Conservation (phyloP, 2,329 filamentous ascomycete genomes). For the Colletotrichum chrysophilum region DNA sequence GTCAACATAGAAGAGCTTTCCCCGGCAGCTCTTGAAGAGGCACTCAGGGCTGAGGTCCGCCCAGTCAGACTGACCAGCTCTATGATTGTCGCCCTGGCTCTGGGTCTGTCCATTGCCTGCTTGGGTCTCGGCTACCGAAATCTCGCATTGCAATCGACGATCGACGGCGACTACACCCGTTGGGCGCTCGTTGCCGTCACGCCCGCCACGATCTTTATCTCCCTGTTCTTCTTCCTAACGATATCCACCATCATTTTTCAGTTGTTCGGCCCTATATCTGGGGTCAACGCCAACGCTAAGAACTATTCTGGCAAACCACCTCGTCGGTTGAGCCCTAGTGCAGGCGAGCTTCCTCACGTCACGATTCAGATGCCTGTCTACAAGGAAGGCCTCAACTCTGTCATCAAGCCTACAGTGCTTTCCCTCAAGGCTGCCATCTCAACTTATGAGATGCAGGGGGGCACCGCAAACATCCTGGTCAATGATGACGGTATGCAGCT, state of each 20-base stretch:
- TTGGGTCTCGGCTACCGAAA: slow-evolving; percentile 53
- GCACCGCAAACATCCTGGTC: slow-evolving; percentile 70
- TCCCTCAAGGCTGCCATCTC: slow-evolving; percentile 55
- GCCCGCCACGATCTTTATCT: too few relatives aligned
- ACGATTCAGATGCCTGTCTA: slow-evolving; percentile 53
- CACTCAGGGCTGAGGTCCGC: slow-evolving; percentile 43
- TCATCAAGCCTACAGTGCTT: slow-evolving; percentile 54
- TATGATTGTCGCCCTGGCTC: slow-evolving; percentile 55
- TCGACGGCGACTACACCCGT: too few relatives aligned
- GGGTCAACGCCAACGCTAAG: slow-evolving; percentile 46
- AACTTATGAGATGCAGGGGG: slow-evolving; percentile 60
- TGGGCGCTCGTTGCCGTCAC: too few relatives aligned
- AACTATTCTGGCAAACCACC: slow-evolving; percentile 47
- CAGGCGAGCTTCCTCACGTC: slow-evolving; percentile 42
- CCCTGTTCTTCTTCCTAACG: too few relatives aligned
- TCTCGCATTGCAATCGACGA: too few relatives aligned
- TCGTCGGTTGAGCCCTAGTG: slow-evolving; percentile 32
- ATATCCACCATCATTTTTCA: too few relatives aligned
- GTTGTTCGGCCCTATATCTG: slow-evolving; percentile 52
- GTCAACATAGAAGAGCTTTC: slow-evolving; percentile 49
- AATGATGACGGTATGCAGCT: slow-evolving; percentile 74
- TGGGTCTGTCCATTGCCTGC: slow-evolving; percentile 56
- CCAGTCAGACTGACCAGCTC: slow-evolving; percentile 61
- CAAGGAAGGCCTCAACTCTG: slow-evolving; percentile 40
- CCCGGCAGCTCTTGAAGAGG: slow-evolving; percentile 43